These are phyloP conservation scores for Paxillus involutus DNA, from an alignment of 768 basidiomycete species.

Conservation along the genomic window DNA sequence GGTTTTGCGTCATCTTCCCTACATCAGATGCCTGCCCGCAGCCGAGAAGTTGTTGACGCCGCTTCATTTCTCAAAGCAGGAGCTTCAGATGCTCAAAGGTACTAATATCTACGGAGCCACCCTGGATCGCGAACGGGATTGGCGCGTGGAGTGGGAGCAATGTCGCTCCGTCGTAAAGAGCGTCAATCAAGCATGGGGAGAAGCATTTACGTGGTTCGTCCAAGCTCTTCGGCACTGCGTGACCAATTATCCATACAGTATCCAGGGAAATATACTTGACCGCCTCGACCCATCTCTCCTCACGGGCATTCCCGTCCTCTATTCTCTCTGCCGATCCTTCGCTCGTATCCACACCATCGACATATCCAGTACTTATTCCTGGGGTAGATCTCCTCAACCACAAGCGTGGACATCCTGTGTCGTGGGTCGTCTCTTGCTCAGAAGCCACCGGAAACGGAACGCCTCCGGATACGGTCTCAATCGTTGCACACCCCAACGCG, in stretches of 20 bases:
- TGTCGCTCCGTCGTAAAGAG: slow-evolving; percentile 45
- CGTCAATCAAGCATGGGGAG: slow-evolving; percentile 42
- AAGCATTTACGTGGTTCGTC: slow-evolving; percentile 66
- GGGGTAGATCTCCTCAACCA: slow-evolving; percentile 89
- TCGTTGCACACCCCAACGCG: slow-evolving; percentile 50
- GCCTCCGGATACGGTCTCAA: slow-evolving; percentile 47
- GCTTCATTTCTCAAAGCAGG: slow-evolving; percentile 63
- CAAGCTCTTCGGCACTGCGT: background rate
- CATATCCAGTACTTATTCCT: slow-evolving; percentile 81
- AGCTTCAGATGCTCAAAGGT: slow-evolving; percentile 68
- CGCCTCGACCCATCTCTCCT: slow-evolving; percentile 77
- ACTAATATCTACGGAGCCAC: slow-evolving; percentile 83
- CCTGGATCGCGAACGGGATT: slow-evolving; percentile 58
- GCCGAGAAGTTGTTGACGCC: slow-evolving; percentile 62
- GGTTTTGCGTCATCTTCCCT: slow-evolving; percentile 47
- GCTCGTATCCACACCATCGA: slow-evolving; percentile 46
- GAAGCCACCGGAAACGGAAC: slow-evolving; percentile 4
- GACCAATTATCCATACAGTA: slow-evolving; percentile 24
- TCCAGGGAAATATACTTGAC: slow-evolving; percentile 70
- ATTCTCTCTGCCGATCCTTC: slow-evolving; percentile 61
- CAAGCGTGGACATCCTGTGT: slow-evolving; percentile 73
- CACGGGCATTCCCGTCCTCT: slow-evolving; percentile 87
- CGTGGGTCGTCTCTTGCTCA: slow-evolving; percentile 66
- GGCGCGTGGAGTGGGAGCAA: slow-evolving; percentile 61
- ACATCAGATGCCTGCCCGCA: slow-evolving; percentile 67